A percentile compares a stretch with the other conserved stretches of the same genome.
Conservation (phyloP, 768 basidiomycete species). For the Pisolithus orientalis region DNA sequence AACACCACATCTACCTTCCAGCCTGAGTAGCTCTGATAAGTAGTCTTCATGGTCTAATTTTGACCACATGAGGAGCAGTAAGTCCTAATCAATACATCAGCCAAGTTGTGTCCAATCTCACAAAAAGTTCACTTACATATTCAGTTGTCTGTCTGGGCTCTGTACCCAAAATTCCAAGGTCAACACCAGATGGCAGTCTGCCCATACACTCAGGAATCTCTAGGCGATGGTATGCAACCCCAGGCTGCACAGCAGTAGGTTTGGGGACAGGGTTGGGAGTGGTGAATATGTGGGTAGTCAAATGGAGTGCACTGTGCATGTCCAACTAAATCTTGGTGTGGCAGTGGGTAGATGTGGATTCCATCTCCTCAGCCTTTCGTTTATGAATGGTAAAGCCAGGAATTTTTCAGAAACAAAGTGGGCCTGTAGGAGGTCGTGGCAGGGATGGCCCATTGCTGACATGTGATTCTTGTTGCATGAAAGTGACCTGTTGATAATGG, state of each 20-base stretch:
- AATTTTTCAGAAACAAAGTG: neutral
- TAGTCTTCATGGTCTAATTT: neutral
- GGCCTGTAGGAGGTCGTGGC: neutral
- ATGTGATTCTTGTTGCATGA: neutral
- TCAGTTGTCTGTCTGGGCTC: neutral
- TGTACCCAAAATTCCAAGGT: neutral
- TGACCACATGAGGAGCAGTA: neutral
- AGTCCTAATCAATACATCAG: neutral
- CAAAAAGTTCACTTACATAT: neutral
- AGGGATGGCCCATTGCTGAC: neutral
- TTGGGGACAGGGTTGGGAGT: neutral
- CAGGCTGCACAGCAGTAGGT: neutral
- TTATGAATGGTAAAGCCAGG: neutral
- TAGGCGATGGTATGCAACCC: neutral
- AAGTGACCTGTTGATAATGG: too few relatives aligned
- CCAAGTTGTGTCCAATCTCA: neutral
- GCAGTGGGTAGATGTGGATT: neutral
- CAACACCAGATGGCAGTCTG: neutral
- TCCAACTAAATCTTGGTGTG: neutral
- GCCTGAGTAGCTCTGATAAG: conserved; percentile 2
- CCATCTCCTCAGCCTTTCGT: neutral
- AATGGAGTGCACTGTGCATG: neutral
- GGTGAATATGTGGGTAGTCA: neutral
- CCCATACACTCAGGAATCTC: neutral
- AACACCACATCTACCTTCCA: neutral